These are phyloP conservation scores for Nannochloropsis salina DNA, from an alignment of 108 stramenopile genomes.

Conservation along the genomic window DNA sequence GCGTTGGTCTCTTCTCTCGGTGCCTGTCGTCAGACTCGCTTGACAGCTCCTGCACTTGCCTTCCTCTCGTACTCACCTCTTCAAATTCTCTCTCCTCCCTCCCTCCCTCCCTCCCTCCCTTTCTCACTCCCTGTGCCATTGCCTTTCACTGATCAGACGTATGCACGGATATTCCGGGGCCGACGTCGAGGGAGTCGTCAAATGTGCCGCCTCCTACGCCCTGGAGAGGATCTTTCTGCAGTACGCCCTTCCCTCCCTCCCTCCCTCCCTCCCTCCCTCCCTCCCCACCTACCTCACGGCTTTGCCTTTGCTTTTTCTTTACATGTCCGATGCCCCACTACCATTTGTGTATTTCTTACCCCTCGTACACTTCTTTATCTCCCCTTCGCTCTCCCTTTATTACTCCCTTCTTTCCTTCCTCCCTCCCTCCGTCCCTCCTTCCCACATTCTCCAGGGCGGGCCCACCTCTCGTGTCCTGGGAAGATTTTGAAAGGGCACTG, in stretches of 20 bases:
- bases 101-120: constrained; percentile 9
- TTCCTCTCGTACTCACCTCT: neutral
- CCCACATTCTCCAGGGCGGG: neutral
- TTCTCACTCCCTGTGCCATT: too few relatives aligned
- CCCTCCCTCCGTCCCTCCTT: too few relatives aligned
- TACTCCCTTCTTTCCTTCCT: neutral
- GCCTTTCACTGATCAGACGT: neutral
- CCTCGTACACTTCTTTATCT: too few relatives aligned
- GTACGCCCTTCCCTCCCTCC: constrained; percentile 1
- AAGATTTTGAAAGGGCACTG: neutral
- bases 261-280: neutral
- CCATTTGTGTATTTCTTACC: too few relatives aligned
- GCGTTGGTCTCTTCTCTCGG: neutral
- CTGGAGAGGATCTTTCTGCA: neutral
- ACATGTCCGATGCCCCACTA: too few relatives aligned
- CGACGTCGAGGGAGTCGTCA: neutral
- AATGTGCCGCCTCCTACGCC: neutral
- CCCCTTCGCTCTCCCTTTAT: too few relatives aligned
- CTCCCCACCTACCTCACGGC: too few relatives aligned
- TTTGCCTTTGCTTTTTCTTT: too few relatives aligned
- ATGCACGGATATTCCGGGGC: neutral
- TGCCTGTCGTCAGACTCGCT: neutral
- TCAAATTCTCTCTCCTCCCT: neutral
- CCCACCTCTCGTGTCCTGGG: neutral
- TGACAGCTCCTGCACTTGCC: too few relatives aligned